Evolutionary conservation across 495 filamentous ascomycete species (phyloP), one percentile per base, ranked within the genome.

Genomic region (Lophiostoma macrostomum): DNA sequence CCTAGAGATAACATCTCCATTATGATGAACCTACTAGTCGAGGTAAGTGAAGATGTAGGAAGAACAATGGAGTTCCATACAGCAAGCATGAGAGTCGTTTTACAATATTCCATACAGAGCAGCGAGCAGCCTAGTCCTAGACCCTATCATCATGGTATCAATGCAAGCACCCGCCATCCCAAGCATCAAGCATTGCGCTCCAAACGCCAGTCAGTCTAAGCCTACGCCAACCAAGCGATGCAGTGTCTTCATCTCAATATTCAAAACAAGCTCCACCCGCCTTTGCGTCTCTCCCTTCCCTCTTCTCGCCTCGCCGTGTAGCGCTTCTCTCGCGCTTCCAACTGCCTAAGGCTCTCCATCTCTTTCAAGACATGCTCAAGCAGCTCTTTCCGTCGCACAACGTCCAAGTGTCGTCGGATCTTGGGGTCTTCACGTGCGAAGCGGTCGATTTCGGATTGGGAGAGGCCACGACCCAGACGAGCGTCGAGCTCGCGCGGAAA

Each of bases 351-450:
- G 29, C 85, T 82, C 61, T 97, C 88, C 75, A 96, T 96, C 76
- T 99, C 96, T 69, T 85, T 82, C 19, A 99, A 73, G 10, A 91
- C 93, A 46, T 96, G 73, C 71, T 97, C 91, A 1, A 99, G 76
- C 31, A 96, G 76, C 67, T 96, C 90, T 73, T 99, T 99, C 60
- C 90, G 78, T 47, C 79, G 76, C 63, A 96, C 91, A 38, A 96
- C 80, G 55, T 98, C 93, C 43, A 99, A 77, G 69, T 99, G 93
- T 45, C 82, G 78, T 37, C 84, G 76, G 50, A 97, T 84, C 64
- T 88, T 91, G 14, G 88, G 84, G 63, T 99, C 93, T 69, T 97
- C 94, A 31, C 84, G 80, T 12, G 93, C 93, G 61, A 99, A 97
- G 13, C 81, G 77, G 63, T 99, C 91, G 11, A 96, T 76, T 52